A percentile compares a stretch with the other conserved stretches of the same genome.
phyloP scores from a whole-genome alignment of 1,284 basidiomycete genomes.

The Ceratobasidium papillatum region DNA sequence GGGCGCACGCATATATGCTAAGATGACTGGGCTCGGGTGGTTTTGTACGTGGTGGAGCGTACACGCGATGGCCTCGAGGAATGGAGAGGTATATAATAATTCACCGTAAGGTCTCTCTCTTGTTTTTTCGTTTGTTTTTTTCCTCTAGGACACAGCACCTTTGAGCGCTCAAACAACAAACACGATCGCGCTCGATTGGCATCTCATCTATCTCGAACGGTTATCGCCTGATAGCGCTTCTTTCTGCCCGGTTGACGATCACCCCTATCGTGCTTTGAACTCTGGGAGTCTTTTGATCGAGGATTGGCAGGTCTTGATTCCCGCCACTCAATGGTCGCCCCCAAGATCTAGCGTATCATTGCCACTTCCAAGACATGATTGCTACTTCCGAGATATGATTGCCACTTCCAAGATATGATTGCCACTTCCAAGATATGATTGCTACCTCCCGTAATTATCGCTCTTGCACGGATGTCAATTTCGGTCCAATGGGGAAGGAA shows the following conservation, averaged over 20 bases:
- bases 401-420: background rate
- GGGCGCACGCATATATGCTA: background rate
- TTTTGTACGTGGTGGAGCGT: background rate
- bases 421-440: background rate
- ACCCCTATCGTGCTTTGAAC: background rate
- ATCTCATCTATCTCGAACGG: constrained; percentile 6
- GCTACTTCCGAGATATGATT: no score
- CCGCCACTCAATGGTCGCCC: background rate
- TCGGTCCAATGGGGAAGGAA: background rate
- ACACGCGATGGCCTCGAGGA: constrained; percentile 34
- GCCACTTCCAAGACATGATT: no score
- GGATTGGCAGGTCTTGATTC: background rate
- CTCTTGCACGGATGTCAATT: background rate
- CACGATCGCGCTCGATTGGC: constrained; percentile 3
- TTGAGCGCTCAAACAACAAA: background rate
- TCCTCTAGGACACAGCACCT: background rate
- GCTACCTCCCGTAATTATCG: background rate
- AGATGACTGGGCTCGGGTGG: background rate
- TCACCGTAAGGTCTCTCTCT: background rate
- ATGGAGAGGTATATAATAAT: background rate
- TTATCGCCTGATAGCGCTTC: background rate
- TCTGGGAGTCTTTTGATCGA: constrained; percentile 1
- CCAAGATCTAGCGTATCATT: no score
- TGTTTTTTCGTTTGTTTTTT: background rate
- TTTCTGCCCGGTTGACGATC: background rate